Base-by-base conservation (phyloP, 768 basidiomycete genomes). In the Pisolithus sp. region DNA sequence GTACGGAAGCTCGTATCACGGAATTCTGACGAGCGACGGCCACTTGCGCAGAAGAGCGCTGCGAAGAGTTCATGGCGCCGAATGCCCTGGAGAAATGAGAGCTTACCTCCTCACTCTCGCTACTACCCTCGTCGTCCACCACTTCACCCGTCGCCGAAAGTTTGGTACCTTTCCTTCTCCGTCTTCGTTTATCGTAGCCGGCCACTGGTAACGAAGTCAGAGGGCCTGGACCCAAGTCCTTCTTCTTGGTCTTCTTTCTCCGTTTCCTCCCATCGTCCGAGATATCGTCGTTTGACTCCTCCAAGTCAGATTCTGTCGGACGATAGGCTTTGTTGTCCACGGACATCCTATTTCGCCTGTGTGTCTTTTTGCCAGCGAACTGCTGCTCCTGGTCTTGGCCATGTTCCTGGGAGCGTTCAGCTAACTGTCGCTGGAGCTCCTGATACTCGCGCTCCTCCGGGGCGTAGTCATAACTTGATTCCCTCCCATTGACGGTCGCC, bases 241-340 rank as follows among this genome's bases (percentile, higher is more conserved):
- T 75, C 62, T 76, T 80, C 63, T 70, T 70, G 48, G 79, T 79
- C 56, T 62, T 70, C 50, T 68, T 68, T 70, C 74, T 81, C 64
- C 76, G 76, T 62, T 74, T 76, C 58, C 73, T 74, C 52, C 74
- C 81, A 48, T 71, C 73, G 28, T 75, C 79, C 23, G 78, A 79
- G 30, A 76, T 74, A 46, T 80, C 78, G 46, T 83, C 82, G 31
- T 82, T 84, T 7, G 83, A 81, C 7, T 79, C 77, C 38, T 89
- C 87, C 31, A 79, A 58, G 57, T 86, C 86, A 7, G 83, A 85
- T 50, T 66, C 64, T 1, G 80, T 68, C 18, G 89, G 89, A 49
- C 78, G 78, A 60, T 91, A 93, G 0, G 89, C 89, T 64, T 86
- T 88, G 69, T 91, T 89, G 65, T 92, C 90, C 21, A 71, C 60